Evolutionary conservation across 2,329 filamentous ascomycete genomes (phyloP).

Genomic region (Diaporthe longicolla): DNA sequence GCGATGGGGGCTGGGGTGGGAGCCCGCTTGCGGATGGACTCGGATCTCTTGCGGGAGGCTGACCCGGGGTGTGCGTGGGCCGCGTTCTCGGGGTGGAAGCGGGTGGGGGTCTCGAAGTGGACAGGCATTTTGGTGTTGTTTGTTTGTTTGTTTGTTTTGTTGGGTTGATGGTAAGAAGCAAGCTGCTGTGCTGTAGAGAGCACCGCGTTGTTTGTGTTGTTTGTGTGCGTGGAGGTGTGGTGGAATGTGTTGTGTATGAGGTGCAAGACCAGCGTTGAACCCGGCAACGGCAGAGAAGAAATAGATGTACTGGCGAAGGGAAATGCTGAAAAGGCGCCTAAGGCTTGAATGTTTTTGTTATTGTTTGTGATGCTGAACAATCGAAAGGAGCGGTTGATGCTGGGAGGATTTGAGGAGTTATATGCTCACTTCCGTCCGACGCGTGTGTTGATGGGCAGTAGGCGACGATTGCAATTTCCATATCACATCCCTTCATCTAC

Average conservation of each 20-base stretch:
- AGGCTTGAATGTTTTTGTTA: slow-evolving; percentile 16
- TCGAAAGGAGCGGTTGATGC: background rate
- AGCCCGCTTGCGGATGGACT: slow-evolving; percentile 38
- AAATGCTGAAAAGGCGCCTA: background rate
- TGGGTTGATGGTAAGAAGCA: background rate
- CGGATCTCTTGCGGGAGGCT: slow-evolving; percentile 23
- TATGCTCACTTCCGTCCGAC: slow-evolving; percentile 23
- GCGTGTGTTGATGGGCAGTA: slow-evolving; percentile 4
- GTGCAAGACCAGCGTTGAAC: slow-evolving; percentile 33
- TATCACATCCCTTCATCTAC: slow-evolving; percentile 29
- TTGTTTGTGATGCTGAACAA: slow-evolving; percentile 30
- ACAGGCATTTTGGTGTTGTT: slow-evolving; percentile 34
- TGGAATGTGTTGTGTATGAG: background rate
- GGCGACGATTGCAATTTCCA: slow-evolving; percentile 15
- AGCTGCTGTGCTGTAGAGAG: slow-evolving; percentile 5
- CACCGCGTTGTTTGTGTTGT: slow-evolving; percentile 5
- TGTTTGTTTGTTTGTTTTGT: background rate
- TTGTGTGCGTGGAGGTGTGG: background rate
- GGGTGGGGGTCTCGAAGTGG: slow-evolving; percentile 40
- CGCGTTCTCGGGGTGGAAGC: slow-evolving; percentile 40
- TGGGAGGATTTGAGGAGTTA: slow-evolving; percentile 6
- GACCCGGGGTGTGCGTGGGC: slow-evolving; percentile 37
- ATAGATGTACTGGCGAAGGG: background rate
- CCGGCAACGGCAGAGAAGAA: slow-evolving; percentile 28
- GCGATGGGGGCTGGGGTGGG: slow-evolving; percentile 37